Evolutionary conservation across 768 basidiomycete genomes (phyloP).

Genomic region (Termitomyces sp.): DNA sequence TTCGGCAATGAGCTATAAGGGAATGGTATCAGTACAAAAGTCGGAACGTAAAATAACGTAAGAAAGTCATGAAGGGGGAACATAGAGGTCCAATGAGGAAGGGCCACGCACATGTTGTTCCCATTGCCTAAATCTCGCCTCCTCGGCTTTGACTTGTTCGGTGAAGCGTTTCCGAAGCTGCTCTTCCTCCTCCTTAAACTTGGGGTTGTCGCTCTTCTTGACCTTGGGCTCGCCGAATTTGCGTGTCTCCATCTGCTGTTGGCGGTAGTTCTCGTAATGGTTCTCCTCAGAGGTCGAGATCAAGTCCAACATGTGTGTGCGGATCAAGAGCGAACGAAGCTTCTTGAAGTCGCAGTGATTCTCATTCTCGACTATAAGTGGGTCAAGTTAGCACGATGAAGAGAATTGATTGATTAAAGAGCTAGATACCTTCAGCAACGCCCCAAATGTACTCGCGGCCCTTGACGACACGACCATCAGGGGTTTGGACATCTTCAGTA

Average conservation of each 20-base stretch:
- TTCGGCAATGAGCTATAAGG: slow-evolving; percentile 87
- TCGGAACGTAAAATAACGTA: not conserved
- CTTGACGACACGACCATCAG: slow-evolving; percentile 91
- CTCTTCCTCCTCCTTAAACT: slow-evolving; percentile 99
- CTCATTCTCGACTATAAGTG: slow-evolving; percentile 86
- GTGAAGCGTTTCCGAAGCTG: slow-evolving; percentile 95
- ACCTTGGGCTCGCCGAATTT: slow-evolving; percentile 99
- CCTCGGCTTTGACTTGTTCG: slow-evolving; percentile 99
- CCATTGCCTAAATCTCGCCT: slow-evolving; percentile 97
- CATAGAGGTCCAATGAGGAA: slow-evolving; percentile 1
- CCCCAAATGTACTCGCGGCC: slow-evolving; percentile 99
- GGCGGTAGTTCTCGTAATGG: slow-evolving; percentile 98
- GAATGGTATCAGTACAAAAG: slow-evolving; percentile 12
- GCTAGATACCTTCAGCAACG: slow-evolving; percentile 86
- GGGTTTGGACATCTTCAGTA: slow-evolving; percentile 89
- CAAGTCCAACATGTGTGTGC: slow-evolving; percentile 98
- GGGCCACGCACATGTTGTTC: slow-evolving; percentile 82
- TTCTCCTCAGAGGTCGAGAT: slow-evolving; percentile 93
- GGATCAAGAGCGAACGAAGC: slow-evolving; percentile 89
- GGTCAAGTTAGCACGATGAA: not conserved
- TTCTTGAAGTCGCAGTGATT: slow-evolving; percentile 99
- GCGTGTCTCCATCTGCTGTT: slow-evolving; percentile 99
- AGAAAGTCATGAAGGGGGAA: not conserved
- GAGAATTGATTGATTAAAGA: not conserved
- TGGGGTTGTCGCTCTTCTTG: slow-evolving; percentile 98